Evolutionary conservation across 225 moss, liverwort and hornwort species (phyloP), one percentile per base, ranked within the genome.

Genomic region (Asterella californica): DNA sequence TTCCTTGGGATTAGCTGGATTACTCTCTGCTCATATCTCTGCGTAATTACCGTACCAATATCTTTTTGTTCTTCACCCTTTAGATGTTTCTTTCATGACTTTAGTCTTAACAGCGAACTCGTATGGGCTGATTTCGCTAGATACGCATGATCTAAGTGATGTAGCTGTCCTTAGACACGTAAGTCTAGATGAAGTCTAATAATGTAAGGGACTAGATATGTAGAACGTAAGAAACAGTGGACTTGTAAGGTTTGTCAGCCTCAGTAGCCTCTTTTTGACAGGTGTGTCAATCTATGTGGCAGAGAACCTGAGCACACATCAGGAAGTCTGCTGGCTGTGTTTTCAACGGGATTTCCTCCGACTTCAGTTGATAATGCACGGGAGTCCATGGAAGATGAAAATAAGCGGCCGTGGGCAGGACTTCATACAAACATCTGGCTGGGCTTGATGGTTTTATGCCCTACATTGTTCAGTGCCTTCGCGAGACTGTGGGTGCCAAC

Each of bases 261-360:
- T 46, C 22, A 71, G n/a, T 48, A 46, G 22, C 10, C 14, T 71
- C 14, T 48, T 61, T 11, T 46, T 71, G n/a, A 47, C 47, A 11
- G 19, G 33, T 76, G 30, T 30, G 32, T 74, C 34, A 21, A 66
- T 85, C 68, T 76, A 79, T 85, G 83, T 78, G 86, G 79, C 90
- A 96, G 96, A 87, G 89, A 85, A 38, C 92, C 92, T 79, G 92
- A 94, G 80, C 91, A 84, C 79, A 82, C 88, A 82, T 88, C 86
- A 79, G 85, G 85, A 71, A 91, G 79, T 73, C 83, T 96, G 48
- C 85, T 83, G 79, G 80, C 84, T 30, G 79, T 90, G 46, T 89
- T 91, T 57, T 83, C 90, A 38, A 82, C 77, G 50, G 75, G 83
- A 63, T 66, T 79, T 27, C 82, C 83, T 62, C 62, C 88, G 59